Conservation (phyloP, 2,329 filamentous ascomycete species). For the Parastagonospora nodorum region DNA sequence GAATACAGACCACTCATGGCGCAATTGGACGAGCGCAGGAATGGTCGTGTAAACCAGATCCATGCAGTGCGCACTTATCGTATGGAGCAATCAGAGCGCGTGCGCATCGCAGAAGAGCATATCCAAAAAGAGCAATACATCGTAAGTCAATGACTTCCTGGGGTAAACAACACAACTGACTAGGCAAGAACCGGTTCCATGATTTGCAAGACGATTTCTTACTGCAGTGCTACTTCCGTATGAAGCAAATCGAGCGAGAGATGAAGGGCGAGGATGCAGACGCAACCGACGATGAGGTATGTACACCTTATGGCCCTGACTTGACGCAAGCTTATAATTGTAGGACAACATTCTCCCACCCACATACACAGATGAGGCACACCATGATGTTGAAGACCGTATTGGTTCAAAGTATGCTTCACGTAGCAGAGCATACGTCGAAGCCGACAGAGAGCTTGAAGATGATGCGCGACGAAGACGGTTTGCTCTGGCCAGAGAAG, state of each 20-base stretch:
- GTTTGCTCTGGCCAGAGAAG: slow-evolving; percentile 26
- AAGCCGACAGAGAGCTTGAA: slow-evolving; percentile 44
- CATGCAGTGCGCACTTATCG: slow-evolving; percentile 45
- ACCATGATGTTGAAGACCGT: slow-evolving; percentile 29
- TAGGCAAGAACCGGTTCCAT: slow-evolving; percentile 35
- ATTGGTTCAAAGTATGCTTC: slow-evolving; percentile 46
- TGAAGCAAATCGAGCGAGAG: slow-evolving; percentile 45
- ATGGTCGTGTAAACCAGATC: slow-evolving; percentile 45
- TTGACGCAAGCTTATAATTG: slow-evolving; percentile 2
- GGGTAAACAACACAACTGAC: slow-evolving; percentile 11
- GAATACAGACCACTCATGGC: slow-evolving; percentile 60
- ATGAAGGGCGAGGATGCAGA: slow-evolving; percentile 41
- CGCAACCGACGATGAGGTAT: slow-evolving; percentile 50
- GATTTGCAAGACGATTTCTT: slow-evolving; percentile 40
- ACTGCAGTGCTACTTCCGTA: slow-evolving; percentile 45
- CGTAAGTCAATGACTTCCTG: slow-evolving; percentile 25
- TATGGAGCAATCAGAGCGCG: slow-evolving; percentile 44
- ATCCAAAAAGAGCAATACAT: slow-evolving; percentile 44
- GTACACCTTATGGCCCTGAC: not conserved
- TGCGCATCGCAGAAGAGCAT: slow-evolving; percentile 40
- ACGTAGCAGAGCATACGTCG: slow-evolving; percentile 48
- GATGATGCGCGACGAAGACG: slow-evolving; percentile 31
- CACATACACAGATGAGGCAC: slow-evolving; percentile 35
- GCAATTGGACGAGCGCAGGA: slow-evolving; percentile 57
- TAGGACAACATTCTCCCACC: slow-evolving; percentile 42